Percentiles rank a stretch among this genome's conserved stretches.
Evolutionary conservation across 148 eudicot genomes (phyloP).

Genomic region (Amaranthus palmeri): DNA sequence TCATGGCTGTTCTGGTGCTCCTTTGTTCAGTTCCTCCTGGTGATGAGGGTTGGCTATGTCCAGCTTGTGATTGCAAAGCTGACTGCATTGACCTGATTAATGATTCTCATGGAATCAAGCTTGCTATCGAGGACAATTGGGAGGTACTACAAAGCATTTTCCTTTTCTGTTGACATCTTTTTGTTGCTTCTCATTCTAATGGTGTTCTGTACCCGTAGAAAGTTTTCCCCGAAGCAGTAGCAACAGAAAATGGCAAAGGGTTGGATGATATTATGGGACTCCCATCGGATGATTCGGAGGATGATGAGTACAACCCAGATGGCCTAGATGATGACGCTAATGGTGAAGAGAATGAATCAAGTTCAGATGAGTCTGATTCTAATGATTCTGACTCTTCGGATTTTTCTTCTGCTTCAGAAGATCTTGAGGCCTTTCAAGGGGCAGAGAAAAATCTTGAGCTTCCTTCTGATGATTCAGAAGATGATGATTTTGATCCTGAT

Average conservation of each 20-base stretch:
- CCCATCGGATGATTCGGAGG: conserved; percentile 89
- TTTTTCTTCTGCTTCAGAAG: conserved; percentile 57
- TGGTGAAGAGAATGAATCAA: conserved; percentile 43
- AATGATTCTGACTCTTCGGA: conserved; percentile 37
- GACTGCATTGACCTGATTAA: conserved; percentile 78
- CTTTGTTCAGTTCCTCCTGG: conserved; percentile 75
- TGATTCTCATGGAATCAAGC: conserved; percentile 63
- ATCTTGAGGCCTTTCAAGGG: conserved; percentile 34
- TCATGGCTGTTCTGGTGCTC: conserved; percentile 9
- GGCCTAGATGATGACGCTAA: conserved; percentile 39
- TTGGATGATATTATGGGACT: conserved; percentile 50
- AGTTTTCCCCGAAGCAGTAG: conserved; percentile 84
- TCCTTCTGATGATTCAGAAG: conserved; percentile 89
- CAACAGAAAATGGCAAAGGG: conserved; percentile 44
- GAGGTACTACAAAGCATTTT: conserved; percentile 50
- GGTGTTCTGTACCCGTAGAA: conserved; percentile 43
- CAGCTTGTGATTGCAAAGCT: conserved; percentile 91
- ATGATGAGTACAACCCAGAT: conserved; percentile 76
- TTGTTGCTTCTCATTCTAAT: conserved; percentile 17
- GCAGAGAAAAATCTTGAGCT: conserved; percentile 49
- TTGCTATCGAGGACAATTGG: conserved; percentile 65
- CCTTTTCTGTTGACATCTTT: neutral
- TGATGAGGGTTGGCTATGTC: conserved; percentile 94
- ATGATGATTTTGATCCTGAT: conserved; percentile 81
- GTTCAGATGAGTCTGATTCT: conserved; percentile 43